Evolutionary conservation across 169 alveolate genomes (phyloP), one percentile per base, ranked within the genome.

Genomic region (Plasmodium malariae): DNA sequence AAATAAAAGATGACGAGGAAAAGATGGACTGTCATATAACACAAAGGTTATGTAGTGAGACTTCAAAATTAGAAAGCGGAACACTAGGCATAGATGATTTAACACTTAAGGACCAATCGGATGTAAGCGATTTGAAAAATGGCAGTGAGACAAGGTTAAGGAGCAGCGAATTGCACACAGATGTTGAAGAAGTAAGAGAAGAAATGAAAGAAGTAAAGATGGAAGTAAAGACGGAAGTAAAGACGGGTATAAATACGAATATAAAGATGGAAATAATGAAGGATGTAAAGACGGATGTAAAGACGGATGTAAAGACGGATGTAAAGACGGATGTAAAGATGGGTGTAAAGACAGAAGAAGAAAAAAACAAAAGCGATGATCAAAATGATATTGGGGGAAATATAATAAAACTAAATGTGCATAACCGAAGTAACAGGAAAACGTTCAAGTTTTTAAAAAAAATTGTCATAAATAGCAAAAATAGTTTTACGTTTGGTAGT

Each of bases 401-500:
- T 32, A 7, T 2, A n/a, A 12, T n/a, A 14, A 14, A 36, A 24
- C 32, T 19, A 34, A 36, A n/a, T 43, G 9, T 6, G 1, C 30
- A 4, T n/a, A 74, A 19, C 9, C n/a, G 43, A 2, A 76, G 34
- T 36, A 36, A 17, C 3, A 65, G 4, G 37, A 83, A 43, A 19
- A 19, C 14, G 9, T 37, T 86, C 43, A 57, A 28, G 30, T 0
- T 86, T 5, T 30, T 55, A 34, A 86, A 86, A 70, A 86, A 69
- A 45, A 40, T 86, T 12, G 21, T 14, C 49, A 43, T 70, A 48
- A 68, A 86, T 57, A 45, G 65, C 43, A 86, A 48, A 60, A 86
- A 55, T 12, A 36, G 28, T 48, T 55, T 36, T n/a, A 55, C 87
- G 0, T 55, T 36, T 59, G 92, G 92, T 43, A 57, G 71, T 49